Percentiles rank a stretch among this genome's conserved stretches.
phyloP scores from a whole-genome alignment of 2,329 filamentous ascomycete species.

The Zalaria obscura region DNA sequence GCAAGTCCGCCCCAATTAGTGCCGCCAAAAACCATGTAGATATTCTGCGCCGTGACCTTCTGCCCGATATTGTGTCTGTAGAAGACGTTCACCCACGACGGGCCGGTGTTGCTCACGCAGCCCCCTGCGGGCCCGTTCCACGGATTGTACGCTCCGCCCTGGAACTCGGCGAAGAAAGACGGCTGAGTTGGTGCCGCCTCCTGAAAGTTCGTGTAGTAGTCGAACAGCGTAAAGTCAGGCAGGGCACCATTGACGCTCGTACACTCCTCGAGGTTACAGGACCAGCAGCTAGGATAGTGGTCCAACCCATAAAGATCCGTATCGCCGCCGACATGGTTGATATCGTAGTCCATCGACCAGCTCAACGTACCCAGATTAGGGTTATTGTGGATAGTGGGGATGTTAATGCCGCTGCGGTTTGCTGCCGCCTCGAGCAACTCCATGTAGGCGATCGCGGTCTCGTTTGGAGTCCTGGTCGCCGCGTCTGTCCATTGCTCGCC shows the following conservation, averaged over 20 bases:
- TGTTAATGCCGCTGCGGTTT: slow-evolving; percentile 40
- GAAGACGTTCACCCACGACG: slow-evolving; percentile 49
- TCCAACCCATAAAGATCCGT: slow-evolving; percentile 18
- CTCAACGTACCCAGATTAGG: slow-evolving; percentile 44
- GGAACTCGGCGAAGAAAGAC: slow-evolving; percentile 45
- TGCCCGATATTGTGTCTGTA: slow-evolving; percentile 51
- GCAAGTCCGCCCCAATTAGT: slow-evolving; percentile 49
- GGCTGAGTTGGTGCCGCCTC: slow-evolving; percentile 31
- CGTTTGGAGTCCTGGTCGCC: slow-evolving; percentile 27
- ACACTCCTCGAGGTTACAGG: slow-evolving; percentile 47
- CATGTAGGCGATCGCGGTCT: slow-evolving; percentile 38
- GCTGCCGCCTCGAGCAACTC: slow-evolving; percentile 39
- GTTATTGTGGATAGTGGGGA: slow-evolving; percentile 45
- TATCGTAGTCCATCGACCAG: slow-evolving; percentile 44
- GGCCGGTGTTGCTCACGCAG: slow-evolving; percentile 36
- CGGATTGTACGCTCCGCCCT: slow-evolving; percentile 46
- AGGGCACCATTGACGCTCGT: slow-evolving; percentile 43
- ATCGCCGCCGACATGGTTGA: slow-evolving; percentile 39
- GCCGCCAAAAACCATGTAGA: slow-evolving; percentile 53
- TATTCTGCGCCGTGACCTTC: slow-evolving; percentile 42
- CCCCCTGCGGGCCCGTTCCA: slow-evolving; percentile 35
- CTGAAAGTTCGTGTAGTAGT: slow-evolving; percentile 30
- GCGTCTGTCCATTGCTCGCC: slow-evolving; percentile 6
- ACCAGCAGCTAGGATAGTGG: slow-evolving; percentile 45
- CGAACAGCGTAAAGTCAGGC: slow-evolving; percentile 37